Percentiles rank a stretch among this genome's conserved stretches.
These are phyloP conservation scores for Eleusine coracana DNA, from an alignment of 176 grass and related monocot genomes.

Conservation along the genomic window DNA sequence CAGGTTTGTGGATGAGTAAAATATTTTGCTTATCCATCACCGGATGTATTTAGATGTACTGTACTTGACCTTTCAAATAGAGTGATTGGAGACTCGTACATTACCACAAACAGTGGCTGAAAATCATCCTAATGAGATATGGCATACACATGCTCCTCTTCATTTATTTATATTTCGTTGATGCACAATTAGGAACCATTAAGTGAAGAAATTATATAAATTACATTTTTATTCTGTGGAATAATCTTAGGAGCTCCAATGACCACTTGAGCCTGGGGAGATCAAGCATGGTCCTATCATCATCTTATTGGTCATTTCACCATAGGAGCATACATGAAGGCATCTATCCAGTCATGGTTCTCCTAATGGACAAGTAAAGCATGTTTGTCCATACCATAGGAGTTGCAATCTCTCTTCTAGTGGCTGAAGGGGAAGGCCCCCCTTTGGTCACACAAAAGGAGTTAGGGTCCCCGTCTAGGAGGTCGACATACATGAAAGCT, in stretches of 20 bases:
- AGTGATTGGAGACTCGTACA: too few relatives aligned
- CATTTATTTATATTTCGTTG: too few relatives aligned
- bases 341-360: background rate
- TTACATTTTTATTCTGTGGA: too few relatives aligned
- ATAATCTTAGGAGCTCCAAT: background rate
- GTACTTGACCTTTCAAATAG: too few relatives aligned
- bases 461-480: conserved; percentile 23
- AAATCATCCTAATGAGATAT: too few relatives aligned
- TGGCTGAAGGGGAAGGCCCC: conserved; percentile 41
- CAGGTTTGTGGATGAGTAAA: background rate
- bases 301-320: conserved; percentile 32
- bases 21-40: background rate
- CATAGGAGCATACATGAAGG: background rate
- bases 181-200: too few relatives aligned
- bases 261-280: background rate
- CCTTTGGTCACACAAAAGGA: conserved; percentile 29
- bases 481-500: conserved; percentile 47
- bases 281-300: conserved; percentile 9
- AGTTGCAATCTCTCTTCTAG: conserved; percentile 37
- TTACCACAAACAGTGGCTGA: too few relatives aligned
- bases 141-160: too few relatives aligned
- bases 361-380: conserved; percentile 5
- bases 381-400: conserved; percentile 31
- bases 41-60: too few relatives aligned
- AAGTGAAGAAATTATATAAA: too few relatives aligned